A percentile compares a stretch with the other conserved stretches of the same genome.
Evolutionary conservation across 139 green algal genomes (phyloP).

Genomic region (Gonium pectorale): DNA sequence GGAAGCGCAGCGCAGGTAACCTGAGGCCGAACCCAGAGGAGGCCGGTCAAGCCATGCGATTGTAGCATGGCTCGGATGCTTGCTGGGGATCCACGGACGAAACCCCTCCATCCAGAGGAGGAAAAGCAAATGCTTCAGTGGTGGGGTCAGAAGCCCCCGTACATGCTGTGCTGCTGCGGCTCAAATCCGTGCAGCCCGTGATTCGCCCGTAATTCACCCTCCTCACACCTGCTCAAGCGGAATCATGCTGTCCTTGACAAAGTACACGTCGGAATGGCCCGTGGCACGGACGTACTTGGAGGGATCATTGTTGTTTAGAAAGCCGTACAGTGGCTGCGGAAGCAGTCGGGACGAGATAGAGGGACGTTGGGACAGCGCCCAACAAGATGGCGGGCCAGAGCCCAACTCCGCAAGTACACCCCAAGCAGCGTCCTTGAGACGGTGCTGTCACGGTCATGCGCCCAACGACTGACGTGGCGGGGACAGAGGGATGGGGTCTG

Average conservation of each 20-base stretch:
- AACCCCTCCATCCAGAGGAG: too few relatives aligned
- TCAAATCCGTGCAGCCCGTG: neutral
- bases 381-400: neutral
- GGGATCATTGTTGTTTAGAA: slow-evolving; percentile 69
- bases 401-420: neutral
- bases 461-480: neutral
- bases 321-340: slow-evolving; percentile 85
- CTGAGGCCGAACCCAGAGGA: slow-evolving; percentile 38
- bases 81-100: too few relatives aligned
- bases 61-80: neutral
- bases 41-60: neutral
- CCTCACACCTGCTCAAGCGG: slow-evolving; percentile 65
- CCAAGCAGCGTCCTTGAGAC: neutral
- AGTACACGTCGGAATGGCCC: slow-evolving; percentile 83
- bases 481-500: neutral
- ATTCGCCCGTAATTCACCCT: too few relatives aligned
- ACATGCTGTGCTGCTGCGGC: neutral
- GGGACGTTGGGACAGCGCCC: neutral
- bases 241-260: slow-evolving; percentile 71
- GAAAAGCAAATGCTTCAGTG: too few relatives aligned
- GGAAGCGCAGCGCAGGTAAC: slow-evolving; percentile 79
- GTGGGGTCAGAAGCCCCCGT: neutral
- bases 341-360: too few relatives aligned
- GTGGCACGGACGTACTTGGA: slow-evolving; percentile 74
- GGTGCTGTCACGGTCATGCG: neutral